Conservation (phyloP, 2,329 filamentous ascomycete species). For the Verticillium alfalfae region DNA sequence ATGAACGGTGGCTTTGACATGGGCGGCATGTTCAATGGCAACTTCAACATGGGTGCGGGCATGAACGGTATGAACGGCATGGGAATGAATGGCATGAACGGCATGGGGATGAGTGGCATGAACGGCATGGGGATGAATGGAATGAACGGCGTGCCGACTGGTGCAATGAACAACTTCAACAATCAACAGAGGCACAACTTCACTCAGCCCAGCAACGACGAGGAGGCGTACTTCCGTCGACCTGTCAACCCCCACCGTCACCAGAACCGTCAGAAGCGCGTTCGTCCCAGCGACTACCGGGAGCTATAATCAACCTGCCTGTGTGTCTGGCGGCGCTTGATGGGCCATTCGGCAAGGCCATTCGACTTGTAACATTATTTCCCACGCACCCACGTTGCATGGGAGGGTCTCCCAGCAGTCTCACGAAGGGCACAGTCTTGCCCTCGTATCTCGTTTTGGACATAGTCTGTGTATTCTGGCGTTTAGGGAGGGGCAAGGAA, state of each 20-base stretch:
- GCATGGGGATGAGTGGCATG: slow-evolving; percentile 26
- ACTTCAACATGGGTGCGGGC: slow-evolving; percentile 20
- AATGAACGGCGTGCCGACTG: slow-evolving; percentile 23
- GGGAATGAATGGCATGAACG: slow-evolving; percentile 18
- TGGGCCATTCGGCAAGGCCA: background rate
- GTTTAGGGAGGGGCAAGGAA: background rate
- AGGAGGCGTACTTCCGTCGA: slow-evolving; percentile 91
- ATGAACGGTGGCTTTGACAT: slow-evolving; percentile 22
- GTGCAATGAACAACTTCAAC: slow-evolving; percentile 22
- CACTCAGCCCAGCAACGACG: slow-evolving; percentile 59
- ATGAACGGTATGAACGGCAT: slow-evolving; percentile 31
- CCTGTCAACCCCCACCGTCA: slow-evolving; percentile 92
- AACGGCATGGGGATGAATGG: slow-evolving; percentile 24
- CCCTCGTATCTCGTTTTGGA: background rate
- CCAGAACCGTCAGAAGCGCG: slow-evolving; percentile 72
- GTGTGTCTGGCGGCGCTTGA: background rate
- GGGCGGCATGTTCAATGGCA: slow-evolving; percentile 25
- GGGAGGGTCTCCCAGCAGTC: background rate
- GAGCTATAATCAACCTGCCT: slow-evolving; percentile 57
- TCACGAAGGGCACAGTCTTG: background rate
- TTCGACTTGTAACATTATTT: background rate
- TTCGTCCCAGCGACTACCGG: slow-evolving; percentile 84
- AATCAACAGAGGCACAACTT: slow-evolving; percentile 27
- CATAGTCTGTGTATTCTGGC: background rate
- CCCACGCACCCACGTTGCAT: background rate